Conservation (phyloP, 441 rosid species). For the Pelargonium australe region DNA sequence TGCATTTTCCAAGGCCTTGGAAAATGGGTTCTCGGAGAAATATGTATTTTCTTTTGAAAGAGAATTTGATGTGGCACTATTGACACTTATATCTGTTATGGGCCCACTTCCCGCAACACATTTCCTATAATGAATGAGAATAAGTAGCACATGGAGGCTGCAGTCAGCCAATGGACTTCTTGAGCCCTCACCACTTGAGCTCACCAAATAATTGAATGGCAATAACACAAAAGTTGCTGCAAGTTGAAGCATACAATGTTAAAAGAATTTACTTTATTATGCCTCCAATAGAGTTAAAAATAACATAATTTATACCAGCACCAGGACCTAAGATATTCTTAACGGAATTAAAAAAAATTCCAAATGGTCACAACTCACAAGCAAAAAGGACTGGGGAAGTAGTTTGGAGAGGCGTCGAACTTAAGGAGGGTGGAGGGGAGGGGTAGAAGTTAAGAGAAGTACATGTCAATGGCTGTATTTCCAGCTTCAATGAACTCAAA, state of each 20-base stretch:
- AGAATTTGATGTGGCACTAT: slow-evolving; percentile 52
- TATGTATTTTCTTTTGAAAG: slow-evolving; percentile 47
- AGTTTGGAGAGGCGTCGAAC: background rate
- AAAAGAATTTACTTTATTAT: background rate
- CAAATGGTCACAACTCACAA: no score
- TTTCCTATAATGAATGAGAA: slow-evolving; percentile 80
- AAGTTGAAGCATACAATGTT: slow-evolving; percentile 18
- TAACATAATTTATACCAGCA: background rate
- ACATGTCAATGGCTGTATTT: no score
- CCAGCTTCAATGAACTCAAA: no score
- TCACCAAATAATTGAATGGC: slow-evolving; percentile 83
- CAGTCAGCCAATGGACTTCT: slow-evolving; percentile 60
- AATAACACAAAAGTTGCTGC: slow-evolving; percentile 83
- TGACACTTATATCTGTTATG: slow-evolving; percentile 54
- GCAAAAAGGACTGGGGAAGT: background rate
- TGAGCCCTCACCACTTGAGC: slow-evolving; percentile 54
- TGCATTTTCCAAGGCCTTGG: slow-evolving; percentile 82
- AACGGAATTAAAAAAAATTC: no score
- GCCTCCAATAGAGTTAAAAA: background rate
- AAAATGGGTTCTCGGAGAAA: slow-evolving; percentile 69
- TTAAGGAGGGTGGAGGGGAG: background rate
- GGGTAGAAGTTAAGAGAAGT: no score
- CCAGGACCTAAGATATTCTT: background rate
- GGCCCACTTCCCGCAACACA: slow-evolving; percentile 17
- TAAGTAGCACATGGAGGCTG: slow-evolving; percentile 80